Evolutionary conservation across 441 rosid species (phyloP).

Genomic region (Populus hybrid): DNA sequence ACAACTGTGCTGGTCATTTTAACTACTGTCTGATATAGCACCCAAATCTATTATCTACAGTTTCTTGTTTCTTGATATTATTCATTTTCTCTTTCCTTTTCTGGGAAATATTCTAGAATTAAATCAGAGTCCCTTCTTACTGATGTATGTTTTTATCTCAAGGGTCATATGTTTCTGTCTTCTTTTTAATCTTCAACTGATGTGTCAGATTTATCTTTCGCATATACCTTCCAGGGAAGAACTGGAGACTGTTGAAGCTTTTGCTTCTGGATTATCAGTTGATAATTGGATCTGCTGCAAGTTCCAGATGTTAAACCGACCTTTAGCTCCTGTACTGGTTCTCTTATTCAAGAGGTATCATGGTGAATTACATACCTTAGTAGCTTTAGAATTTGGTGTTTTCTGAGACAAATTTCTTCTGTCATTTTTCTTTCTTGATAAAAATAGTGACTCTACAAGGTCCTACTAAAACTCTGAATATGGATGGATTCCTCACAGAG

Average conservation of each 20-base stretch:
- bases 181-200: neutral
- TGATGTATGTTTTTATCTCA: neutral
- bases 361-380: neutral
- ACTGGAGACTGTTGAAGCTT: conserved; percentile 61
- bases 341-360: conserved; percentile 59
- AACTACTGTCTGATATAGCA: neutral
- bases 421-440: no score
- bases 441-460: neutral
- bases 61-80: neutral
- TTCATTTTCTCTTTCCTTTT: neutral
- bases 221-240: conserved; percentile 56
- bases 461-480: no score
- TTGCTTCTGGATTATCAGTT: conserved; percentile 54
- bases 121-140: neutral
- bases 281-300: conserved; percentile 79
- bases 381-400: no score
- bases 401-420: neutral
- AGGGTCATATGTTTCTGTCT: neutral
- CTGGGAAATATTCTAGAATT: neutral
- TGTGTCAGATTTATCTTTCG: neutral
- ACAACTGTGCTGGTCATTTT: neutral
- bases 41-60: no score
- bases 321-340: conserved; percentile 69
- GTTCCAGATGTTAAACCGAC: conserved; percentile 73
- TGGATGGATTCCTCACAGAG: neutral